Conservation (phyloP, 2,329 filamentous ascomycete genomes). For the Xylariaceae sp. region DNA sequence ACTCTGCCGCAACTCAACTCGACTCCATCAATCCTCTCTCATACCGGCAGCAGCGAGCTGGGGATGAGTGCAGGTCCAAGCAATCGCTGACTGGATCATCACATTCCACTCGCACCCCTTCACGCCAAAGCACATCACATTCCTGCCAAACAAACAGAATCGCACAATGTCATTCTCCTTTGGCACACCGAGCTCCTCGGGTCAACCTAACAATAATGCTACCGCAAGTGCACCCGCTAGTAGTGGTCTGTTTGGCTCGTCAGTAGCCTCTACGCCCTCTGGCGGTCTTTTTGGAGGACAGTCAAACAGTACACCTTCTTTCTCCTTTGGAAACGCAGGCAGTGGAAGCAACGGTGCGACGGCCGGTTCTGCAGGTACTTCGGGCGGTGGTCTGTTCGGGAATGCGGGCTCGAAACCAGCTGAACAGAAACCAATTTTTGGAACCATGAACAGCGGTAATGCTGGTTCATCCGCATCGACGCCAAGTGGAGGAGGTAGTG, state of each 20-base stretch:
- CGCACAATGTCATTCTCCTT: conserved; percentile 44
- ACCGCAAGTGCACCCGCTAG: conserved; percentile 45
- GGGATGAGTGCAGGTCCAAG: conserved; percentile 29
- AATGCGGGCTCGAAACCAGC: conserved; percentile 39
- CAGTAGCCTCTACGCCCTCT: conserved; percentile 29
- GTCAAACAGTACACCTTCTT: conserved; percentile 40
- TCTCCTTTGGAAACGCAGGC: conserved; percentile 49
- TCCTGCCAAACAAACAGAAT: conserved; percentile 19
- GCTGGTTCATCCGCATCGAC: conserved; percentile 36
- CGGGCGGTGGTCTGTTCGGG: conserved; percentile 44
- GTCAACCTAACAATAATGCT: conserved; percentile 44
- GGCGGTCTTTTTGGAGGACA: conserved; percentile 25
- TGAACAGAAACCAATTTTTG: conserved; percentile 42
- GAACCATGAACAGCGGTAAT: conserved; percentile 28
- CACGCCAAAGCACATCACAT: conserved; percentile 11
- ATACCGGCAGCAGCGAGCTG: neutral
- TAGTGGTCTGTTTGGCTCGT: conserved; percentile 42
- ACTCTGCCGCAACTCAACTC: conserved; percentile 13
- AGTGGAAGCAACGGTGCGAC: conserved; percentile 29
- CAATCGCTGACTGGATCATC: conserved; percentile 23
- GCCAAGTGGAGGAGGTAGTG: conserved; percentile 27
- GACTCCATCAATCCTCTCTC: conserved; percentile 3
- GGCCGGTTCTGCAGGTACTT: conserved; percentile 29
- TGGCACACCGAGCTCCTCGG: conserved; percentile 38
- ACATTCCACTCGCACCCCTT: conserved; percentile 30